Conservation (phyloP, 2,329 filamentous ascomycete species). For the Cladobotryum protrusum region DNA sequence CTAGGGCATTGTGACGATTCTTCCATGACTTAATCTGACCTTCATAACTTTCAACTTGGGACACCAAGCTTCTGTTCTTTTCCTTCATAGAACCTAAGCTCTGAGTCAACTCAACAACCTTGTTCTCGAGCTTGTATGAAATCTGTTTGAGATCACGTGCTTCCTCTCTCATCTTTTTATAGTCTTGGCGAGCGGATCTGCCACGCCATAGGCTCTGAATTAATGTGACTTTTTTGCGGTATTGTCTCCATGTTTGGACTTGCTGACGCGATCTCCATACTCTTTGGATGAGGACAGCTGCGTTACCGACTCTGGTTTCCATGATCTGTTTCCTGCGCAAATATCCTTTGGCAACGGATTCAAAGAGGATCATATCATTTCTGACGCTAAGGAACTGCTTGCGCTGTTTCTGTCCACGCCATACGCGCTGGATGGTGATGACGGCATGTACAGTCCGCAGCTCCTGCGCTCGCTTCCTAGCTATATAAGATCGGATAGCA, state of each 20-base stretch:
- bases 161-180: constrained; percentile 90
- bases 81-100: constrained; percentile 85
- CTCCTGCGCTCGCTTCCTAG: constrained; percentile 72
- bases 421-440: constrained; percentile 90
- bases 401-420: constrained; percentile 86
- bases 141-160: constrained; percentile 98
- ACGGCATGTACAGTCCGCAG: constrained; percentile 78
- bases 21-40: constrained; percentile 95
- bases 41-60: constrained; percentile 93
- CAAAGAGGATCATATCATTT: constrained; percentile 78
- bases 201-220: constrained; percentile 93
- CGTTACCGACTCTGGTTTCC: constrained; percentile 89
- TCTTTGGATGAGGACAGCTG: constrained; percentile 83
- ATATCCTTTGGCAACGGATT: constrained; percentile 87
- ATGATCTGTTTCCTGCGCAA: constrained; percentile 85
- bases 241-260: constrained; percentile 75
- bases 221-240: constrained; percentile 81
- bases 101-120: constrained; percentile 97
- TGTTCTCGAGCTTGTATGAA: constrained; percentile 98
- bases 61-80: constrained; percentile 84
- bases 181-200: constrained; percentile 69
- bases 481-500: constrained; percentile 67
- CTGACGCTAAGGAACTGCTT: constrained; percentile 73
- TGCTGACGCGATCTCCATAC: constrained; percentile 79
- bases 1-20: constrained; percentile 81